phyloP scores from a whole-genome alignment of 768 basidiomycete species.

The Sistotremastrum suecicum region DNA sequence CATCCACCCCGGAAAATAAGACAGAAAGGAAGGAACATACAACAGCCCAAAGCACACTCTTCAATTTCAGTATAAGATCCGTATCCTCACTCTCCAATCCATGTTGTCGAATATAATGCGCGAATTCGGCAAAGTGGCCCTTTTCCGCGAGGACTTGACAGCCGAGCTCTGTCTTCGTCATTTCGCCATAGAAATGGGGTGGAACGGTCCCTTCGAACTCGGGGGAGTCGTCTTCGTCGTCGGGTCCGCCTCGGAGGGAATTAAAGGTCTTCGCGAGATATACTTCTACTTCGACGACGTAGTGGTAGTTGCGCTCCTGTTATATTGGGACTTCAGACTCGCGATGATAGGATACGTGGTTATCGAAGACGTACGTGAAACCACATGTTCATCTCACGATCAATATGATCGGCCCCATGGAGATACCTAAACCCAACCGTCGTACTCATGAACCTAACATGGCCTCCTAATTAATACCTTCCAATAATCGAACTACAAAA shows the following conservation, averaged over 20 bases:
- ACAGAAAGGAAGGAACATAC: slow-evolving; percentile 34
- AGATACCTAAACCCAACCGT: slow-evolving; percentile 87
- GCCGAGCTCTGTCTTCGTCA: slow-evolving; percentile 92
- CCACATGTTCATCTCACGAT: slow-evolving; percentile 93
- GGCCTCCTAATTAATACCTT: neutral
- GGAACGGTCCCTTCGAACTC: slow-evolving; percentile 80
- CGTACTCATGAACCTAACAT: slow-evolving; percentile 79
- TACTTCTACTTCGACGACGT: slow-evolving; percentile 89
- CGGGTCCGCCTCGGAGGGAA: slow-evolving; percentile 31
- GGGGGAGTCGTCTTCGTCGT: slow-evolving; percentile 57
- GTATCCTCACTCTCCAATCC: slow-evolving; percentile 72
- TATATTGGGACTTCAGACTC: neutral
- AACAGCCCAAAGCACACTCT: slow-evolving; percentile 94
- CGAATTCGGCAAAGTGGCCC: slow-evolving; percentile 83
- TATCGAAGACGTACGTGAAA: slow-evolving; percentile 51
- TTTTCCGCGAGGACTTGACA: slow-evolving; percentile 84
- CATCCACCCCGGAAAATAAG: neutral
- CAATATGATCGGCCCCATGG: slow-evolving; percentile 83
- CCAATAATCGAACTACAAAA: neutral
- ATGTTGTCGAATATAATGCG: slow-evolving; percentile 79
- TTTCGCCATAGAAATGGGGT: slow-evolving; percentile 94
- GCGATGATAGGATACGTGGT: neutral
- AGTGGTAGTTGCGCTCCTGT: slow-evolving; percentile 86
- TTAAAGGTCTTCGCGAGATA: slow-evolving; percentile 74
- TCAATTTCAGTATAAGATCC: slow-evolving; percentile 76